Evolutionary conservation across 208 protist species (phyloP).

Genomic region (Trypanosoma congolense): DNA sequence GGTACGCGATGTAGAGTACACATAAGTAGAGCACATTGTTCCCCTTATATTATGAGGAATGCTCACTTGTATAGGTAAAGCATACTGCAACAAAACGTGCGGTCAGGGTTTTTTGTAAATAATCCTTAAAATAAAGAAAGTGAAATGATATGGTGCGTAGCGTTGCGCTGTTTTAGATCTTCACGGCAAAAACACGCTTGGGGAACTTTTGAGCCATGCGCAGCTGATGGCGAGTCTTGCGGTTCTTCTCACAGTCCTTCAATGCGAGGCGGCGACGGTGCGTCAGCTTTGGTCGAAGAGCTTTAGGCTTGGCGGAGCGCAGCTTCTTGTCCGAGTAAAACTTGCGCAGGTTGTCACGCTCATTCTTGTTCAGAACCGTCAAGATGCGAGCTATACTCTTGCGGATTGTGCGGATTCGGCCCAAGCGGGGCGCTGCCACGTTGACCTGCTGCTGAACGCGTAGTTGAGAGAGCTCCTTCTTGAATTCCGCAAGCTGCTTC

Average conservation of each 20-base stretch:
- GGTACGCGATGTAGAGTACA: too few relatives aligned
- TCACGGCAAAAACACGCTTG: conserved; percentile 85
- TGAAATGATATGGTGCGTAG: not conserved
- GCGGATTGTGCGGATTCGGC: conserved; percentile 95
- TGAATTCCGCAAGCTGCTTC: conserved; percentile 95
- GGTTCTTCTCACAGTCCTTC: conserved; percentile 84
- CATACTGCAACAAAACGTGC: too few relatives aligned
- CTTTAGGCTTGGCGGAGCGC: conserved; percentile 67
- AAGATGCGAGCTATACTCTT: conserved; percentile 96
- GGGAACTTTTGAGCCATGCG: conserved; percentile 78
- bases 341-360: conserved; percentile 89
- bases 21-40: too few relatives aligned
- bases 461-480: conserved; percentile 96
- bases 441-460: conserved; percentile 95
- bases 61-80: too few relatives aligned
- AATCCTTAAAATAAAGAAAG: conserved; percentile 4
- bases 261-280: conserved; percentile 84
- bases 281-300: conserved; percentile 82
- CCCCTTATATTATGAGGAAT: too few relatives aligned
- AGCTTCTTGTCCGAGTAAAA: conserved; percentile 93
- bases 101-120: not conserved
- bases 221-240: conserved; percentile 80
- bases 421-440: conserved; percentile 85
- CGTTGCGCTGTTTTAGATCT: conserved; percentile 50
- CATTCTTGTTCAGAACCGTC: conserved; percentile 96